Base-by-base conservation (phyloP, 2,329 filamentous ascomycete genomes). In the Fusarium sororula region DNA sequence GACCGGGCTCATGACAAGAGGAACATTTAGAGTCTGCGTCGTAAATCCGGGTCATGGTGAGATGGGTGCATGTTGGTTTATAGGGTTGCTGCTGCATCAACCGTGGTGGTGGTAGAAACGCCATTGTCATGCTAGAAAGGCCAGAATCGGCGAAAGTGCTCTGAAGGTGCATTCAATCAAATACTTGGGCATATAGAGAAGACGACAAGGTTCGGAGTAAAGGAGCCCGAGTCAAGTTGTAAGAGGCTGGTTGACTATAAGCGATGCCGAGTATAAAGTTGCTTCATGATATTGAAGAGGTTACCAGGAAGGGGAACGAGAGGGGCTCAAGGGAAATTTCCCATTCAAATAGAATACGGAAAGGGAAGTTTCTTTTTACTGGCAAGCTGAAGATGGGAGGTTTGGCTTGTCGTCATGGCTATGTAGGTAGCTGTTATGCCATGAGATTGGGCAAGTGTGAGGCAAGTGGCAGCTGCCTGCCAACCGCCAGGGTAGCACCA, bases 31-130 rank as follows among this genome's bases (percentile, higher is more conserved):
- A 80, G 35, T 85, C 79, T 26, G 82, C 66, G 39, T 87, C 87
- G 75, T 91, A 93, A 50, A 94, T 81, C 35, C 92, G 89, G 15
- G 90, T 89, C 87, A 94, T 91, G 63, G 87, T 90, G 51, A 90
- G 82, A 78, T 95, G 93, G 6, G 90, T 93, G 81, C 93, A 95
- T 66, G 80, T 76, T 4, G 80, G 77, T 53, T 77, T 74, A 54
- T 82, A 81, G n/a, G 71, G 59, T 37, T 66, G 66, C 24, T 66
- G 67, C 28, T 59, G 69, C 20, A 68, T 60, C 18, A 58, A 60
- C n/a, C 62, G 53, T 54, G 42, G 58, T 39, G 59, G 69, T 39
- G 59, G 69, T 32, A 61, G 66, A 58, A 57, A 66, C 11, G 72
- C 32, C 77, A 78, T 78, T 30, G 28, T 35, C 30, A 62, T 48